Conservation (phyloP, 305 asterid species). For the Salvia sclarea region DNA sequence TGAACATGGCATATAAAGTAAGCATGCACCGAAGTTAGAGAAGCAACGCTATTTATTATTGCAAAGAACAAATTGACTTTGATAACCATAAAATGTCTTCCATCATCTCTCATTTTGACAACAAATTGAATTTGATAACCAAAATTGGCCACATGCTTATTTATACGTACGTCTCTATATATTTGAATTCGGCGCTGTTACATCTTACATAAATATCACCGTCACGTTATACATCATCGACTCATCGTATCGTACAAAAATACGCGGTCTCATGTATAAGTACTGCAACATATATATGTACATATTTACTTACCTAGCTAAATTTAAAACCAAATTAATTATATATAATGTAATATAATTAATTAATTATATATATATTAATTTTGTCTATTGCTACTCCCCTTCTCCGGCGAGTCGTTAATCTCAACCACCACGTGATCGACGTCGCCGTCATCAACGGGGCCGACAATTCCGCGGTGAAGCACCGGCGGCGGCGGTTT, state of each 20-base stretch:
- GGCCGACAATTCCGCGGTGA: constrained; percentile 58
- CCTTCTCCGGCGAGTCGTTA: constrained; percentile 25
- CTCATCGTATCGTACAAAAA: background rate
- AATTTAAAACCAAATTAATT: too few species aligned
- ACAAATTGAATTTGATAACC: background rate
- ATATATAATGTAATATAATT: background rate
- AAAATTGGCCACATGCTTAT: background rate
- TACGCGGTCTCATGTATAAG: constrained; percentile 37
- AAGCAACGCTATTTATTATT: background rate
- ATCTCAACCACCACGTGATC: constrained; percentile 38
- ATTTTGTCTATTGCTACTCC: background rate
- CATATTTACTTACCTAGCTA: too few species aligned
- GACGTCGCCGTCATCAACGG: constrained; percentile 33
- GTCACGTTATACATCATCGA: constrained; percentile 40
- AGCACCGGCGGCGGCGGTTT: constrained; percentile 35
- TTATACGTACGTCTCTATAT: background rate
- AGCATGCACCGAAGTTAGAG: background rate
- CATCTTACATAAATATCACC: constrained; percentile 16
- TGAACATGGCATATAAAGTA: background rate
- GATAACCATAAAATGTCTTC: background rate
- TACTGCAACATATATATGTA: constrained; percentile 2
- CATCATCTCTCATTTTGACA: background rate
- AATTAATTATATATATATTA: background rate
- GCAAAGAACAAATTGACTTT: constrained; percentile 22
- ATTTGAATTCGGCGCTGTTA: background rate